A percentile compares a stretch with the other conserved stretches of the same genome.
phyloP scores from a whole-genome alignment of 352 stramenopile species.

The Hyaloperonospora arabidopsidis region DNA sequence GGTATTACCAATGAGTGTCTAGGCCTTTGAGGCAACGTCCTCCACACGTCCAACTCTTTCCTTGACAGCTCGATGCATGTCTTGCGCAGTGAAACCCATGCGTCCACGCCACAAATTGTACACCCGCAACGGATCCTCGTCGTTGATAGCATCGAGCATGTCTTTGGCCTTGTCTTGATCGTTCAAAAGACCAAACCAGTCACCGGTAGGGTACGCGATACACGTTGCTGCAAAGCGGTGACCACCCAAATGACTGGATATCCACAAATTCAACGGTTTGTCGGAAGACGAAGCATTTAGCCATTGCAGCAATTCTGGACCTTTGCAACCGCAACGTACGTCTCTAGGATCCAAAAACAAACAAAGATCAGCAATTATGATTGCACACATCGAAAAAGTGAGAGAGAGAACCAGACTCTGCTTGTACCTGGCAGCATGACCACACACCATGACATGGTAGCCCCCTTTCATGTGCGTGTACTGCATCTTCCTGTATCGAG shows the following conservation, averaged over 20 bases:
- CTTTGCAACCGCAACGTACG: constrained; percentile 63
- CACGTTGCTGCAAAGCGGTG: constrained; percentile 65
- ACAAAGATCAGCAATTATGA: constrained; percentile 9
- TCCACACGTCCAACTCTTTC: constrained; percentile 11
- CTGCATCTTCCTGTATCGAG: constrained; percentile 27
- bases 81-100: constrained; percentile 39
- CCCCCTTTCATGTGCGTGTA: constrained; percentile 32
- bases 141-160: constrained; percentile 37
- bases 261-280: constrained; percentile 47
- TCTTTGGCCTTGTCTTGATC: constrained; percentile 34
- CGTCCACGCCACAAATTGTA: constrained; percentile 57
- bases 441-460: constrained; percentile 65
- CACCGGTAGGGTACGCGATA: constrained; percentile 63
- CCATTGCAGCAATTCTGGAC: constrained; percentile 60
- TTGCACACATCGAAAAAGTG: background rate
- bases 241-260: constrained; percentile 63
- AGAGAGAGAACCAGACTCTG: background rate
- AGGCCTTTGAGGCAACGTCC: background rate
- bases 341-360: constrained; percentile 29
- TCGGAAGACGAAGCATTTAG: constrained; percentile 31
- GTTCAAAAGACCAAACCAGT: constrained; percentile 75
- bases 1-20: background rate
- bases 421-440: constrained; percentile 35
- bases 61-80: constrained; percentile 45
- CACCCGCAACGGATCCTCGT: constrained; percentile 37